Percentiles rank a stretch among this genome's conserved stretches.
phyloP scores from a whole-genome alignment of 345 rosid species.

The Eucalyptus cloeziana region DNA sequence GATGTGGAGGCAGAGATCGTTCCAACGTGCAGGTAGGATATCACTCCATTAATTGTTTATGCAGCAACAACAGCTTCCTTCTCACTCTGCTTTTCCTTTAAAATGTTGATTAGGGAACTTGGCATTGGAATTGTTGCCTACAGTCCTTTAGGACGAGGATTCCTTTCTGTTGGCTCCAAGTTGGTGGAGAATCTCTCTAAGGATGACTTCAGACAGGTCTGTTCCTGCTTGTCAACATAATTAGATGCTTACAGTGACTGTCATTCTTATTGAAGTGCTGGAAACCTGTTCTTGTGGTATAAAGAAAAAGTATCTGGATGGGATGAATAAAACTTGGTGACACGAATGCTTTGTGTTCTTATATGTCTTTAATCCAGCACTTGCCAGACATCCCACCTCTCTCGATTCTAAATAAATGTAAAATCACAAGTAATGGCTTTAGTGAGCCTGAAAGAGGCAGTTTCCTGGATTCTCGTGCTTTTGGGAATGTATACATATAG shows the following conservation, averaged over 20 bases:
- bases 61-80: background rate
- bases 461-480: background rate
- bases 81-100: background rate
- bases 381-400: background rate
- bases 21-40: conserved; percentile 16
- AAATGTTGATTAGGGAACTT: conserved; percentile 35
- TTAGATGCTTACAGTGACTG: background rate
- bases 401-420: background rate
- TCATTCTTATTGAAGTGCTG: background rate
- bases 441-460: background rate
- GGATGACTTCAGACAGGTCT: conserved; percentile 38
- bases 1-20: conserved; percentile 69
- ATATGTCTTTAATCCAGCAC: background rate
- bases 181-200: conserved; percentile 25
- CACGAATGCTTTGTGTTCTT: background rate
- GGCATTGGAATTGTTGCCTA: conserved; percentile 74
- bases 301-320: background rate
- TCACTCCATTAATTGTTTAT: background rate
- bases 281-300: background rate
- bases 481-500: background rate
- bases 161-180: conserved; percentile 54
- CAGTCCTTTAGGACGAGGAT: conserved; percentile 64
- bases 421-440: background rate
- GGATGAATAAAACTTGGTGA: background rate
- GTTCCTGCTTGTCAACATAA: background rate